Conservation (phyloP, 495 filamentous ascomycete genomes). For the Podospora conica region DNA sequence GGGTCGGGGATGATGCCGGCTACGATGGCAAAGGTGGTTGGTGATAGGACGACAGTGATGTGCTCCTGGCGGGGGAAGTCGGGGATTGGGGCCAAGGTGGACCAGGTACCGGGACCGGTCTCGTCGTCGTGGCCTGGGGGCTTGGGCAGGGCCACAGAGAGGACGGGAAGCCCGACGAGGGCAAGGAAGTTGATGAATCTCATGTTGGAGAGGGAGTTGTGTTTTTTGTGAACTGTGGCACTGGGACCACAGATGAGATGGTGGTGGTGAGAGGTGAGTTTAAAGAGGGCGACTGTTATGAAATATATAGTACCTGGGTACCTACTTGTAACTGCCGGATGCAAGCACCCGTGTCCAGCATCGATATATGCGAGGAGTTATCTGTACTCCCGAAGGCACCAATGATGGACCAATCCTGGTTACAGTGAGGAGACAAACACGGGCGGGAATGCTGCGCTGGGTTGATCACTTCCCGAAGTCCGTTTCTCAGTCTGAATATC, state of each 20-base stretch:
- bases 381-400: neutral
- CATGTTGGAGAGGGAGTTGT: slow-evolving; percentile 1
- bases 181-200: neutral
- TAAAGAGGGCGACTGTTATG: too few species aligned
- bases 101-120: slow-evolving; percentile 39
- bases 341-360: neutral
- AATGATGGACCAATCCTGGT: neutral
- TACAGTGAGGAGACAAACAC: neutral
- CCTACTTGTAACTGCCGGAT: neutral
- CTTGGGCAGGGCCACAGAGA: neutral
- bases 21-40: slow-evolving; percentile 36
- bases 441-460: neutral
- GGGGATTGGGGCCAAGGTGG: slow-evolving; percentile 68
- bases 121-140: neutral
- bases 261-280: too few species aligned
- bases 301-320: too few species aligned
- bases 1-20: slow-evolving; percentile 16
- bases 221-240: neutral
- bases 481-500: neutral
- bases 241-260: too few species aligned
- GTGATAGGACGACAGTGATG: slow-evolving; percentile 62
- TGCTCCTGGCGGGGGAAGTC: slow-evolving; percentile 63
- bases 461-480: neutral
- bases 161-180: neutral
- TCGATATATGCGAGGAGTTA: neutral